Base-by-base conservation (phyloP, 106 monocot species). In the Platanthera zijinensis region DNA sequence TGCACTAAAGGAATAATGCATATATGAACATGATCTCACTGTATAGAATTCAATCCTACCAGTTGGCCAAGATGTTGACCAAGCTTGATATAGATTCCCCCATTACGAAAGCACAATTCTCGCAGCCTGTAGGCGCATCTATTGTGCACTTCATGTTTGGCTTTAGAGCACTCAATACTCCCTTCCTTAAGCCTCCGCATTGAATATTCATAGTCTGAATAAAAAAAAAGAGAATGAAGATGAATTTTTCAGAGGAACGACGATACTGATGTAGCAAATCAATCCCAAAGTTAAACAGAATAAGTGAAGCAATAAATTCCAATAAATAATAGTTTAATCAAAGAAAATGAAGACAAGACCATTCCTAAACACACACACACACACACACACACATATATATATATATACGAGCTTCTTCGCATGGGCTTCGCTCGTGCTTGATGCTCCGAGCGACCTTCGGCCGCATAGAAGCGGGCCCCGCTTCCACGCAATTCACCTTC, bases 81-180 rank as follows among this genome's bases (percentile, higher is more conserved):
- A 76, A 95, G 95, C 82, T 95, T 95, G 73, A 95, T 95, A 72
- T 95, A 92, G 57, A 92, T 92, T 51, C 95, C 95, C 22, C 95
- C 95, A 76, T 95, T 95, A 17, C 92, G 88, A 79, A 95, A 95
- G 76, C 92, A 95, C 50, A 95, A 78, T 30, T 95, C 92, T 72
- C 84, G 90, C 76, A 95, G 80, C 74, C 75, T 88, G 48, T 71
- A 78, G 69, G 95, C 95, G 64, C 74, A 82, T 80, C 95, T 76
- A 52, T 69, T 74, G 71, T 95, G 95, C 48, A 78, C 95, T 77
- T 92, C 82, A 78, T 92, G 95, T 57, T 82, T 88, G 47, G 82
- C 85, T 71, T 80, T 84, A 6, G 14, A 74, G 81, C 88, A 89
- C 21, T 86, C 95, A 15, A n/a, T 30, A 69, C 86, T 90, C 57